phyloP scores from a whole-genome alignment of 1,284 basidiomycete species.

The Ustilago crameri region DNA sequence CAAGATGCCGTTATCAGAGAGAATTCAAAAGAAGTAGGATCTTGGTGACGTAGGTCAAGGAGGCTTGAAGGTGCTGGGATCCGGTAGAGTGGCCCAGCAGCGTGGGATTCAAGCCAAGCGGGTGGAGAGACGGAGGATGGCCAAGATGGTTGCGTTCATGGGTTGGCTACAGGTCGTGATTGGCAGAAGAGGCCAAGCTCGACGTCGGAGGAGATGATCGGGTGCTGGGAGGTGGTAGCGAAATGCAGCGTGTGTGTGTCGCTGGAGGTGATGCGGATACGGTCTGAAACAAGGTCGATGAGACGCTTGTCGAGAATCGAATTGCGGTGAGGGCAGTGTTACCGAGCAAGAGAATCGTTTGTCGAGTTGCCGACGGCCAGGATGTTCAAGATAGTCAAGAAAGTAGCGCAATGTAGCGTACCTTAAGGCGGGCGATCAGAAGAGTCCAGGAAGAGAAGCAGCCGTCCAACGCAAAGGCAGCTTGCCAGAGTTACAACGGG shows the following conservation, averaged over 20 bases:
- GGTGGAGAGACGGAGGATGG: slow-evolving; percentile 44
- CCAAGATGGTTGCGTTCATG: slow-evolving; percentile 45
- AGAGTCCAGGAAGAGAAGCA: slow-evolving; percentile 62
- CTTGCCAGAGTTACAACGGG: slow-evolving; percentile 35
- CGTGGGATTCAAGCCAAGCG: slow-evolving; percentile 50
- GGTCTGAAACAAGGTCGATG: not conserved
- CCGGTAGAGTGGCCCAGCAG: slow-evolving; percentile 30
- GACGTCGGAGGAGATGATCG: slow-evolving; percentile 8
- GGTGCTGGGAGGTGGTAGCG: slow-evolving; percentile 1
- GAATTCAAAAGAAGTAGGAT: not conserved
- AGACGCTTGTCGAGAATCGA: too few species aligned
- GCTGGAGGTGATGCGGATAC: not conserved
- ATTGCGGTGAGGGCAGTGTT: too few species aligned
- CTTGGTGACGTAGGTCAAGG: slow-evolving; percentile 28
- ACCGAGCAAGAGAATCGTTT: too few species aligned
- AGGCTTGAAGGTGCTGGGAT: slow-evolving; percentile 49
- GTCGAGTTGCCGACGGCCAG: too few species aligned
- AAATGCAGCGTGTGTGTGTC: not conserved
- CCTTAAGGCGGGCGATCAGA: slow-evolving; percentile 61
- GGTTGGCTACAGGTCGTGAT: slow-evolving; percentile 48
- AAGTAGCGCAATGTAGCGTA: not conserved
- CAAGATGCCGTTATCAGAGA: not conserved
- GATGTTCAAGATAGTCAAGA: slow-evolving; percentile 7
- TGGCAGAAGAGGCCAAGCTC: slow-evolving; percentile 51
- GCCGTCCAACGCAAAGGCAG: slow-evolving; percentile 45